Evolutionary conservation across 1,284 basidiomycete genomes (phyloP).

Genomic region (Naganishia albida): DNA sequence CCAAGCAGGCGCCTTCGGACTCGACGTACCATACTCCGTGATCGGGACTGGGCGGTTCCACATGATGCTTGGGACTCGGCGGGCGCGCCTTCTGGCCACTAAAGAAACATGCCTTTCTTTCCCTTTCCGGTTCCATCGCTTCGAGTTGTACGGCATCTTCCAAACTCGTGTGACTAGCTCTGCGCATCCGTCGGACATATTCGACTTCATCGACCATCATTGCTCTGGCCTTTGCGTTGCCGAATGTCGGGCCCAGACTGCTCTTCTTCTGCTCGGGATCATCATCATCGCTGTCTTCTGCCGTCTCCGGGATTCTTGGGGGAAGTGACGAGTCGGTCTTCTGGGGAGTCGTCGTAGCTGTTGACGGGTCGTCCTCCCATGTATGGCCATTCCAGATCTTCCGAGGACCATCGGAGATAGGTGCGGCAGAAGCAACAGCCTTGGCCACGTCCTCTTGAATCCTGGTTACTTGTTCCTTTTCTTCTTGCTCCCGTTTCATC

Average conservation of each 20-base stretch:
- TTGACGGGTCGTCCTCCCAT: not conserved
- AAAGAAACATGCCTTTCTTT: not conserved
- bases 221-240: constrained; percentile 8
- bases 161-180: not conserved
- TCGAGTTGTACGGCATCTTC: not conserved
- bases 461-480: constrained; percentile 2
- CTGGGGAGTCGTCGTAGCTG: not conserved
- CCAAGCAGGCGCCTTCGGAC: too few species aligned
- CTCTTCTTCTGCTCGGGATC: constrained; percentile 1
- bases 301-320: not conserved
- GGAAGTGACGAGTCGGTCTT: too few species aligned
- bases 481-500: constrained; percentile 25
- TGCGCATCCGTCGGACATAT: constrained; percentile 16
- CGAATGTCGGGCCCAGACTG: constrained; percentile 16
- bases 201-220: constrained; percentile 29
- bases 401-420: constrained; percentile 1
- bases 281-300: not conserved
- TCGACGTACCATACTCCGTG: constrained; percentile 18
- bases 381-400: constrained; percentile 11
- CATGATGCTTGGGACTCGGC: too few species aligned
- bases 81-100: not conserved
- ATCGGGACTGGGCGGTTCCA: constrained; percentile 3
- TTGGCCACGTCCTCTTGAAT: constrained; percentile 4
- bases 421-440: constrained; percentile 4
- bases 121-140: not conserved